These are phyloP conservation scores for Gossypium longicalyx DNA, from an alignment of 345 rosid species.

Conservation along the genomic window DNA sequence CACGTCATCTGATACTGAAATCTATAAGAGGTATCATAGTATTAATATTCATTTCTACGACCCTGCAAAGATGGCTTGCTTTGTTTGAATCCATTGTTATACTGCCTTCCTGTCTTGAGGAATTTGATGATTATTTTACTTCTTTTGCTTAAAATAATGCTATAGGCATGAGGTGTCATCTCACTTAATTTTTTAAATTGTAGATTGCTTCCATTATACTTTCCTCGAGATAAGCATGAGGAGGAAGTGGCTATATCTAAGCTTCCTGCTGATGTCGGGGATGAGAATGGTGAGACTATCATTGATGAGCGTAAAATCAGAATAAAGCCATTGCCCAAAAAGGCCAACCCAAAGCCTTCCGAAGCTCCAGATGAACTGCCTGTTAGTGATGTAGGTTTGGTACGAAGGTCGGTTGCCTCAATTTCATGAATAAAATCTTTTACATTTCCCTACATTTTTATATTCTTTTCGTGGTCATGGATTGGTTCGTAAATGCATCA, in stretches of 20 bases:
- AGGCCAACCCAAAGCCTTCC: slow-evolving; percentile 45
- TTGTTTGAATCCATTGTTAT: slow-evolving; percentile 4
- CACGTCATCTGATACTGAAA: slow-evolving; percentile 82
- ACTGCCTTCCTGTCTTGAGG: background rate
- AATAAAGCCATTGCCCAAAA: slow-evolving; percentile 88
- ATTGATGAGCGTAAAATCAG: slow-evolving; percentile 95
- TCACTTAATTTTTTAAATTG: slow-evolving; percentile 23
- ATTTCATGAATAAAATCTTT: background rate
- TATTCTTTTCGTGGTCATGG: background rate
- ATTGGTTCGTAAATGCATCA: background rate
- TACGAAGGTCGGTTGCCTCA: slow-evolving; percentile 61
- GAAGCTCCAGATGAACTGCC: slow-evolving; percentile 60
- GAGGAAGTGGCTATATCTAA: slow-evolving; percentile 80
- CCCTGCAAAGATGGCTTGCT: slow-evolving; percentile 8
- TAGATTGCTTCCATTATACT: slow-evolving; percentile 93
- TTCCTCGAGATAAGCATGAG: slow-evolving; percentile 92
- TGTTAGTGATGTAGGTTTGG: slow-evolving; percentile 66
- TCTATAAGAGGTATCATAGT: slow-evolving; percentile 66
- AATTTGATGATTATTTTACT: background rate
- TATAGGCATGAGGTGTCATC: background rate
- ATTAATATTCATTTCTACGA: slow-evolving; percentile 4
- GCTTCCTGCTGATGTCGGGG: slow-evolving; percentile 97
- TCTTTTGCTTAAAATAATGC: background rate
- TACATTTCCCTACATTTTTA: background rate
- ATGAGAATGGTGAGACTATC: slow-evolving; percentile 94